Base-by-base conservation (phyloP, 352 stramenopile species). In the Bremia lactucae region DNA sequence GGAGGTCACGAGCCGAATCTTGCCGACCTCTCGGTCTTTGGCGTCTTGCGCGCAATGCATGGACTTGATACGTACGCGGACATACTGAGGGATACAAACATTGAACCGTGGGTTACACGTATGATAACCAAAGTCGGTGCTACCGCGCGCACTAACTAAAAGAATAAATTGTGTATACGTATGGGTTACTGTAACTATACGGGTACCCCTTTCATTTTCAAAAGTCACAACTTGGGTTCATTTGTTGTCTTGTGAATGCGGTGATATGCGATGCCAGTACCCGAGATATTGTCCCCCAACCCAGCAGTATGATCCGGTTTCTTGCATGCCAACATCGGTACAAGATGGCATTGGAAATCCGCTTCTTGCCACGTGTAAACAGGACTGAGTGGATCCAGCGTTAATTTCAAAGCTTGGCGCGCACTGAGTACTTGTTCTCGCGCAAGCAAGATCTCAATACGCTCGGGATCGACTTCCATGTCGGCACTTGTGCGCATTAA, bases 21-120 rank as follows among this genome's bases (percentile, higher is more conserved):
- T 55, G 83, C 80, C 1, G 84, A 95, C 34, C 56, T 95, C 15
- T 88, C 81, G 13, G 81, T 95, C 19, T 95, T 93, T 63, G 84
- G 84, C 16, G 81, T 95, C 18, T 58, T 94, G 26, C 72, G 81
- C 11, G 69, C 77, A 7, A 87, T 95, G 51, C 38, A 80, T 13
- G 79, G 77, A 6, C 64, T 89, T n/a, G 59, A 83, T 39, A 88
- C 80, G 18, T 93, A 87, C 55, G 55, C 71, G 16, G 77, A 88
- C 42, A 22, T 89, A n/a, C 86, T 90, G 72, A 42, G 59, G 21
- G 55, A 88, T 42, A 83, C 74, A 20, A 52, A 52, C 16, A 76
- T 92, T 46, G 26, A 78, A 42, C 75, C 75, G 11, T 92, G 80
- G 80, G 88, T 85, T 51, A 49, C 65, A 14, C 68, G 72, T 33